These are phyloP conservation scores for Backusella tuberculispora DNA, from an alignment of 192 early-diverging fungal species.

Conservation along the genomic window DNA sequence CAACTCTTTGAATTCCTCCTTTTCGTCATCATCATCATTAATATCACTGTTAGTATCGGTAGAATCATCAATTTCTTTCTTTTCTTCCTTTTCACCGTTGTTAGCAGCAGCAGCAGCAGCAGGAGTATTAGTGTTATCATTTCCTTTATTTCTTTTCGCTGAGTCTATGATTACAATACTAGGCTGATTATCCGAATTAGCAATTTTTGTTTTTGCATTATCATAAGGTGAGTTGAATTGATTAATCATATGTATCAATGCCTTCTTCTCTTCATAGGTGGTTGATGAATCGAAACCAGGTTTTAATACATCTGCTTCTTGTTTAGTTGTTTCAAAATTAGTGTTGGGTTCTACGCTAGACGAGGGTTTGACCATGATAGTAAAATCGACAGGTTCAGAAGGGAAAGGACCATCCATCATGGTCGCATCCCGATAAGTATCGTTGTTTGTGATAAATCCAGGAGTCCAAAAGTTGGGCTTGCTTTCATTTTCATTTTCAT, in stretches of 20 bases:
- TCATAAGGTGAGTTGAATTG: slow-evolving; percentile 20
- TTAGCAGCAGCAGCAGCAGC: background rate
- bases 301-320: background rate
- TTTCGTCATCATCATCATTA: background rate
- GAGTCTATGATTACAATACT: background rate
- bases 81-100: background rate
- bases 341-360: background rate
- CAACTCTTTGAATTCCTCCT: background rate
- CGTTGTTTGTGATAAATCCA: background rate
- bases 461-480: slow-evolving; percentile 12
- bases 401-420: background rate
- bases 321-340: slow-evolving; percentile 23
- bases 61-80: background rate
- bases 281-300: background rate
- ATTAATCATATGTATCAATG: slow-evolving; percentile 29
- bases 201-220: background rate
- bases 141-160: background rate
- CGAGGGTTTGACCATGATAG: background rate
- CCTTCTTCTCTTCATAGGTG: slow-evolving; percentile 16
- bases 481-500: background rate
- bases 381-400: slow-evolving; percentile 24
- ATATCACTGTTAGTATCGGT: background rate
- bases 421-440: background rate
- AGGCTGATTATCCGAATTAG: background rate
- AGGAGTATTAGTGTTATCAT: background rate